Percentiles rank a stretch among this genome's conserved stretches.
Conservation (phyloP, 768 basidiomycete species). For the Panellus pusillus region DNA sequence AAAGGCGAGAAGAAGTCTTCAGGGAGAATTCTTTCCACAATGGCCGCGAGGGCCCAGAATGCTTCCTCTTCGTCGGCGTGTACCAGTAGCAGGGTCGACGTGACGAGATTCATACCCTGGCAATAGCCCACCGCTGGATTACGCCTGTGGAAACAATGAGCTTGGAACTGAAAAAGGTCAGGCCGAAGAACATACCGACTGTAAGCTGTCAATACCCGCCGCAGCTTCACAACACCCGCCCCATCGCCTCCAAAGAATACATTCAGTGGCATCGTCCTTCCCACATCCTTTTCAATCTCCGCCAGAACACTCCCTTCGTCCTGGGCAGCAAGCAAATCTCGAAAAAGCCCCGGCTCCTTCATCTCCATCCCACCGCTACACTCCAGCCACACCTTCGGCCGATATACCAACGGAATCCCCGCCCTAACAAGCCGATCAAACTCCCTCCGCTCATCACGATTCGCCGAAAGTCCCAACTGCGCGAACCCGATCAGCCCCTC, state of each 20-base stretch:
- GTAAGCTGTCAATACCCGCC: slow-evolving; percentile 88
- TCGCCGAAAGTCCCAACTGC: slow-evolving; percentile 77
- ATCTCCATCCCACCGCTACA: slow-evolving; percentile 92
- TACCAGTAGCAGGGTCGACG: slow-evolving; percentile 89
- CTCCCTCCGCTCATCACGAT: slow-evolving; percentile 75
- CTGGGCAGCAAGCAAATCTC: slow-evolving; percentile 69
- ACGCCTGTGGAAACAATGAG: slow-evolving; percentile 50
- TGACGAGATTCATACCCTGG: slow-evolving; percentile 94
- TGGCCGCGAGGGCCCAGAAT: slow-evolving; percentile 90
- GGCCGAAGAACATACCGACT: slow-evolving; percentile 64
- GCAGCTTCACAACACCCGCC: slow-evolving; percentile 87
- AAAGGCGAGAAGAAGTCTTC: slow-evolving; percentile 93
- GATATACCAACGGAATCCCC: slow-evolving; percentile 86
- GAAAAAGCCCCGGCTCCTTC: slow-evolving; percentile 87
- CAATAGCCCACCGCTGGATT: slow-evolving; percentile 93
- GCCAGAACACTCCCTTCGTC: slow-evolving; percentile 49
- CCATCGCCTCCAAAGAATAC: slow-evolving; percentile 98
- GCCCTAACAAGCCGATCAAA: slow-evolving; percentile 78
- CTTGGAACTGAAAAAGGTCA: not conserved
- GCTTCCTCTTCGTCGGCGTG: slow-evolving; percentile 96
- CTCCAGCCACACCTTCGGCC: slow-evolving; percentile 91
- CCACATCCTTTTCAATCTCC: slow-evolving; percentile 97
- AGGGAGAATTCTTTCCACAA: slow-evolving; percentile 87
- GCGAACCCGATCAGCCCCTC: slow-evolving; percentile 90
- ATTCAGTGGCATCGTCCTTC: slow-evolving; percentile 89